These are phyloP conservation scores for Gnomoniopsis smithogilvyi DNA, from an alignment of 2,329 filamentous ascomycete genomes.

Conservation along the genomic window DNA sequence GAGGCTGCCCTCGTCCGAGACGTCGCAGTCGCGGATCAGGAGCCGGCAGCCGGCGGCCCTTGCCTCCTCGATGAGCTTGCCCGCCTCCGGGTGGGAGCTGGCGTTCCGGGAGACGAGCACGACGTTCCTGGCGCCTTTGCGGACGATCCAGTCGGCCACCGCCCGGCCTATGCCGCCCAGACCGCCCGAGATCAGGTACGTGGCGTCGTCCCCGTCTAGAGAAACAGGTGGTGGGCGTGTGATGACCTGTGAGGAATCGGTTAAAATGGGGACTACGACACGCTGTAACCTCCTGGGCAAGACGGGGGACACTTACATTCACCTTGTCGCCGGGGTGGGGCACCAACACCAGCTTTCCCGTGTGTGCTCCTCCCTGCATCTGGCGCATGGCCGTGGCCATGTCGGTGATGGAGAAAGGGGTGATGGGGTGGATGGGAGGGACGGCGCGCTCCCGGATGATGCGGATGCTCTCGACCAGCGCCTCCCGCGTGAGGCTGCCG, in stretches of 20 bases:
- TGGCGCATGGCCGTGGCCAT: conserved; percentile 29
- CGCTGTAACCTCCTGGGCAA: neutral
- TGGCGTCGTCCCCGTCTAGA: conserved; percentile 15
- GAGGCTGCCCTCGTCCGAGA: conserved; percentile 26
- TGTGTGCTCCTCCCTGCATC: conserved; percentile 32
- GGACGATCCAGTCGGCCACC: conserved; percentile 26
- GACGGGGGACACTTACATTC: too few species aligned
- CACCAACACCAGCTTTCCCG: conserved; percentile 31
- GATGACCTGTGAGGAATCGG: too few species aligned
- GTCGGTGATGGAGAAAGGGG: conserved; percentile 11
- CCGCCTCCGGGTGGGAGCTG: neutral
- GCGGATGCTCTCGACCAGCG: conserved; percentile 1
- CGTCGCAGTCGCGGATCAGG: conserved; percentile 25
- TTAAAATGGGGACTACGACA: neutral
- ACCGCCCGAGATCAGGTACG: conserved; percentile 30
- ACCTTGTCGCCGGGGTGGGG: neutral
- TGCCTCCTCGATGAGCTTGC: neutral
- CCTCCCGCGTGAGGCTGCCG: neutral
- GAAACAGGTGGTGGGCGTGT: neutral
- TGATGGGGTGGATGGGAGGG: conserved; percentile 13
- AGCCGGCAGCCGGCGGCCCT: conserved; percentile 22
- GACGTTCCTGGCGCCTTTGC: conserved; percentile 21
- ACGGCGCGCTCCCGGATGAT: conserved; percentile 14
- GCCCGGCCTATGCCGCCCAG: conserved; percentile 29
- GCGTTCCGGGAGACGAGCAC: conserved; percentile 19